Conservation (phyloP, 345 rosid genomes). For the Populus nigra region DNA sequence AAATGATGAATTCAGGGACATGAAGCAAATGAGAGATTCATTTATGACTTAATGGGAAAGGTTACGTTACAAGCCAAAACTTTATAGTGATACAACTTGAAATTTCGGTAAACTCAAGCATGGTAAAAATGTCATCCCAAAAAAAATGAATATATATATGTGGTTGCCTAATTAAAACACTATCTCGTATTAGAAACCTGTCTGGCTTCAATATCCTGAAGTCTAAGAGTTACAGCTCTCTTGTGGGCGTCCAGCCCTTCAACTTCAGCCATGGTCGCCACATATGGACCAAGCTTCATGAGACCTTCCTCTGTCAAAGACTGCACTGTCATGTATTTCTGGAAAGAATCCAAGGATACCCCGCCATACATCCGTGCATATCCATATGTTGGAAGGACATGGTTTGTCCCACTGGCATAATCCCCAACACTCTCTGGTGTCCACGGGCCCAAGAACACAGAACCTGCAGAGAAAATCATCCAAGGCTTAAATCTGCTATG, state of each 20-base stretch:
- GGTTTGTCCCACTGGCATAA: conserved; percentile 93
- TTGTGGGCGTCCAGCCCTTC: conserved; percentile 93
- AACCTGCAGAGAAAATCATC: conserved; percentile 42
- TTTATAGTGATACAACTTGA: background rate
- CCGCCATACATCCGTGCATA: conserved; percentile 94
- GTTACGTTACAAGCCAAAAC: background rate
- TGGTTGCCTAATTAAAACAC: background rate
- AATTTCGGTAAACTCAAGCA: background rate
- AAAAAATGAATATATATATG: background rate
- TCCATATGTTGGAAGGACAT: conserved; percentile 85
- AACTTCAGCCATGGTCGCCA: conserved; percentile 79
- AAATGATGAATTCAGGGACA: background rate
- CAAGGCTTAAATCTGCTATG: background rate
- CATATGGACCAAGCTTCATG: conserved; percentile 71
- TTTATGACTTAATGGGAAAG: background rate
- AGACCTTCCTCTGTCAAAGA: conserved; percentile 84
- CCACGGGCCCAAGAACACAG: conserved; percentile 87
- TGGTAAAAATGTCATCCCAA: background rate
- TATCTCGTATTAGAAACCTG: conserved; percentile 34
- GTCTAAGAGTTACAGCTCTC: conserved; percentile 87
- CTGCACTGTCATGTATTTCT: conserved; percentile 84
- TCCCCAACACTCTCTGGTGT: conserved; percentile 98
- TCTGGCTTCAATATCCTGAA: conserved; percentile 68
- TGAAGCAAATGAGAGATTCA: background rate
- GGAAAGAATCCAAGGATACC: conserved; percentile 81